Base-by-base conservation (phyloP, 2,329 filamentous ascomycete genomes). In the Colletotrichum shisoi region DNA sequence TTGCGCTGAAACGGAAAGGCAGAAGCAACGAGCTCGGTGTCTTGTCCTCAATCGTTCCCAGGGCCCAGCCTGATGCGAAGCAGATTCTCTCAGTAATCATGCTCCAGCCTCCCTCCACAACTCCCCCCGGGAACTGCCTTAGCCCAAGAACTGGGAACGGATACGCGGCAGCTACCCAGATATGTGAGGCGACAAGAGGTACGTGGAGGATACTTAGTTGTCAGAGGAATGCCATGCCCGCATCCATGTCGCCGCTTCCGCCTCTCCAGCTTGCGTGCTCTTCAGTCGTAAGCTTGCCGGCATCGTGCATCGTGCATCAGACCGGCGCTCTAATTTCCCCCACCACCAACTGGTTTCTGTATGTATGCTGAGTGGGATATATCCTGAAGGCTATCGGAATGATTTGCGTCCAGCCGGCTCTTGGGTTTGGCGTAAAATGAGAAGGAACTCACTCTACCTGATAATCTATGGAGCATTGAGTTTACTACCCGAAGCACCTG, bases 131-230 rank as follows among this genome's bases (percentile, higher is more conserved):
- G 13, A 34, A 39, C 51, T 37, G 51, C n/a, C 34, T 19, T 21
- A 54, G 52, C 21, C 60, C 48, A 64, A 64, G 53, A 51, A 51
- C 13, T 54, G 54, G 40, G 21, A 48, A 54, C 61, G 64, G 64
- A 34, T 64, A 63, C 64, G 61, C 61, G 64, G 64, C 64, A 67
- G 60, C 27, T n/a, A 39, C 39, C 27, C 4, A 27, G 24, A 4
- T 31, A 34, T 34, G 9, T 63, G 39, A 31, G 48, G 24, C 45
- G 46, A 11, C 19, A 40, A 37, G 21, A 49, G 39, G 21, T 46
- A 52, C 31, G 59, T 63, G 57, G 17, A 49, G 17, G 44, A 34
- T 53, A 63, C 59, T 37, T 51, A 15, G 31, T 31, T 59, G 39
- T 63, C 54, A 52, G 37, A 52, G 3, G 31, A 40, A 27, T 53